Conservation (phyloP, 257 asterid species). For the Solanum piurae region DNA sequence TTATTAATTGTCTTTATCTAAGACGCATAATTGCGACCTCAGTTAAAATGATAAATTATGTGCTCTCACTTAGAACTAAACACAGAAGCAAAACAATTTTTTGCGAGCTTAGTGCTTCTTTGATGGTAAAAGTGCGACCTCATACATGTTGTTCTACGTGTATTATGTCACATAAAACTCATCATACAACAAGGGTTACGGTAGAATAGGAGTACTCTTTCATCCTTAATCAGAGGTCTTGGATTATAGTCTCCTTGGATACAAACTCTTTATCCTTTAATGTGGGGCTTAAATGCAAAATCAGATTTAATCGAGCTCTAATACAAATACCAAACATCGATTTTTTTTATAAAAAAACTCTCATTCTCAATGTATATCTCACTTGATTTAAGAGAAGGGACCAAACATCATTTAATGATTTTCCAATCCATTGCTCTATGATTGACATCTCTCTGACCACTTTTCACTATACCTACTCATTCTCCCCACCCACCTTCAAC, state of each 20-base stretch:
- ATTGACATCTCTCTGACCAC: not conserved
- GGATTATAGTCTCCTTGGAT: not conserved
- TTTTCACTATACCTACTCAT: not conserved
- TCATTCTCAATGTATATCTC: not conserved
- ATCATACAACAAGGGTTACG: too few relatives aligned
- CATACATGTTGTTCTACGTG: not conserved
- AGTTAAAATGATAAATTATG: too few relatives aligned
- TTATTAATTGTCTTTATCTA: too few relatives aligned
- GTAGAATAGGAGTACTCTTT: too few relatives aligned
- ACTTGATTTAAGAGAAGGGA: not conserved
- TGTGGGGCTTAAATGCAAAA: not conserved
- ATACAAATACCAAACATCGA: fast-evolving
- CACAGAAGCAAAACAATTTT: not conserved
- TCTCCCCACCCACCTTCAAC: not conserved
- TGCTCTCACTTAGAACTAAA: too few relatives aligned
- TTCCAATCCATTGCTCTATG: not conserved
- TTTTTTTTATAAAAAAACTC: too few relatives aligned
- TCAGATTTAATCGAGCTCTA: too few relatives aligned
- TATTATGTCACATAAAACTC: not conserved
- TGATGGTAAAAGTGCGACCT: not conserved
- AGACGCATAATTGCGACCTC: too few relatives aligned
- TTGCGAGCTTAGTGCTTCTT: not conserved
- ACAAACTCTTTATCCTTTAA: not conserved
- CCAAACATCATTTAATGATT: not conserved
- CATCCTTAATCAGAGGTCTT: not conserved